phyloP scores from a whole-genome alignment of 805 yeast species.

The Suhomyces faveliae region DNA sequence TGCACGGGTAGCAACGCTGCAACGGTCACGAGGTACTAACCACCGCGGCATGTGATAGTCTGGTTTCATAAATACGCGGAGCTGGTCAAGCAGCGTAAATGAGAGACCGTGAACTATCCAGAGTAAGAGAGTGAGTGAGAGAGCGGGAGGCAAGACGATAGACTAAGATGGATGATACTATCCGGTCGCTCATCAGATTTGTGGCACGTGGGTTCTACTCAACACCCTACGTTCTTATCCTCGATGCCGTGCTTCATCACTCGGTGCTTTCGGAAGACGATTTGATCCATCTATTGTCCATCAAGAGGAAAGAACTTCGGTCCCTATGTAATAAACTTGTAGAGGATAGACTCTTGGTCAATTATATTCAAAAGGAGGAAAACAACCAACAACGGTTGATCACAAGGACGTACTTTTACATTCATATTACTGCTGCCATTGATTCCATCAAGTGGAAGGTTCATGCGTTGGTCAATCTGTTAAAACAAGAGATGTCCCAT shows the following conservation, averaged over 20 bases:
- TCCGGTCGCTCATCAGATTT: constrained; percentile 61
- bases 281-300: constrained; percentile 72
- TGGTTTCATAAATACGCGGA: background rate
- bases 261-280: constrained; percentile 93
- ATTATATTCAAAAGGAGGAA: constrained; percentile 70
- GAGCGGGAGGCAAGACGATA: too few relatives aligned
- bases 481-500: constrained; percentile 80
- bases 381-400: constrained; percentile 61
- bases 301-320: constrained; percentile 83
- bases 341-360: constrained; percentile 77
- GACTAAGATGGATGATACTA: constrained; percentile 46
- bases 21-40: background rate
- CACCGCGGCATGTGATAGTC: background rate
- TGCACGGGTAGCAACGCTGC: background rate
- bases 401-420: constrained; percentile 77
- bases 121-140: too few relatives aligned
- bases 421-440: constrained; percentile 89
- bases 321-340: constrained; percentile 75
- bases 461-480: constrained; percentile 73
- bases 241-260: constrained; percentile 86
- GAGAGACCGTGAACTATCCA: too few relatives aligned
- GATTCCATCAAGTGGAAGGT: constrained; percentile 97
- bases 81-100: background rate
- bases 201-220: constrained; percentile 88
- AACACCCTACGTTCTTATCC: constrained; percentile 72